Percentiles rank a stretch among this genome's conserved stretches.
Evolutionary conservation across 2,329 filamentous ascomycete species (phyloP).

Genomic region (Xylariales sp.): DNA sequence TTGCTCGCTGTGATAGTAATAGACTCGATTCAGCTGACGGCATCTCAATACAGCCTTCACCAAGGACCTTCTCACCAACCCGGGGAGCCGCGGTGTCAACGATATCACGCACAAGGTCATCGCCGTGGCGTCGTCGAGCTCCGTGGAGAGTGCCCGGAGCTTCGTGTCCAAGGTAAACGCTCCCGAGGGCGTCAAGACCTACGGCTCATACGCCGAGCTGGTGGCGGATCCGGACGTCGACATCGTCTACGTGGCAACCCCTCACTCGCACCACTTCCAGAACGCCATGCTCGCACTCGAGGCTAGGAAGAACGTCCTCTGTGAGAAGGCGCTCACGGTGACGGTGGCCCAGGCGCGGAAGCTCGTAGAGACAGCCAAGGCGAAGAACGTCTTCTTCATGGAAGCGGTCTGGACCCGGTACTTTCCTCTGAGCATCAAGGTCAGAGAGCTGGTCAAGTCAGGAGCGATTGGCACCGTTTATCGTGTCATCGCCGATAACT

Average conservation of each 20-base stretch:
- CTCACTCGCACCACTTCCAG: constrained; percentile 90
- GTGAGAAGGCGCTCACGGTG: constrained; percentile 87
- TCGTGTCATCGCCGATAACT: constrained; percentile 56
- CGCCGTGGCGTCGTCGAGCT: constrained; percentile 76
- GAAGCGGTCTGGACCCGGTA: constrained; percentile 88
- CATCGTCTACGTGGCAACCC: constrained; percentile 85
- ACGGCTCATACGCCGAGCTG: constrained; percentile 78
- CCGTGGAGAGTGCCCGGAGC: constrained; percentile 60
- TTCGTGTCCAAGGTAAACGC: constrained; percentile 71
- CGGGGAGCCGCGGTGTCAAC: constrained; percentile 60
- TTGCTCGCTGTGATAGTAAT: too few species aligned
- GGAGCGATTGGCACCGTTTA: constrained; percentile 58
- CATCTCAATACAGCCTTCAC: constrained; percentile 62
- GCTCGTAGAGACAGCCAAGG: constrained; percentile 65
- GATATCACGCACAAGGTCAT: constrained; percentile 75
- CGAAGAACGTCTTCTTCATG: constrained; percentile 75
- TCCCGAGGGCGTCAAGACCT: constrained; percentile 64
- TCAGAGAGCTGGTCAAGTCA: constrained; percentile 58
- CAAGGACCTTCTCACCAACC: constrained; percentile 74
- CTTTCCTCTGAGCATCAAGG: constrained; percentile 76
- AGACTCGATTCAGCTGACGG: constrained; percentile 4
- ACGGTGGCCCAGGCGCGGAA: constrained; percentile 72
- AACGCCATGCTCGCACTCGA: constrained; percentile 81
- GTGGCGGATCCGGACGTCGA: constrained; percentile 76
- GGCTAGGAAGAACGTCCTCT: constrained; percentile 82